Base-by-base conservation (phyloP, 2,329 filamentous ascomycete species). In the Botryotinia narcissicola region DNA sequence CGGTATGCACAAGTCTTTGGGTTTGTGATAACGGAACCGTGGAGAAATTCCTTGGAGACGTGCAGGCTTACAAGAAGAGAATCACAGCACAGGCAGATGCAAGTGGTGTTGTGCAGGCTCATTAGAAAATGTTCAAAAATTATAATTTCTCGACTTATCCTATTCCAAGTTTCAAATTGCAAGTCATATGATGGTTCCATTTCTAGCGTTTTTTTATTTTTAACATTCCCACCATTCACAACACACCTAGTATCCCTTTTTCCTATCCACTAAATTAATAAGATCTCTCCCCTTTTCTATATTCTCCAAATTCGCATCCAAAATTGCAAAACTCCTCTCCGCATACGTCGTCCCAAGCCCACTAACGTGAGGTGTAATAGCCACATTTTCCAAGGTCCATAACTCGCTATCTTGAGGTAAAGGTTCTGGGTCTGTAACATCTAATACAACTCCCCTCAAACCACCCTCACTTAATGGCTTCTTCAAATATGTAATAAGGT, bases 61-160 rank as follows among this genome's bases (percentile, higher is more conserved):
- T 99, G 70, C 93, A 97, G 84, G 91, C 93, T 75, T 99, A 99
- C 86, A 99, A 99, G 91, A 97, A 95, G 89, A 91, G 93, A 83
- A 98, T 99, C 80, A 89, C 90, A 29, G 91, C 93, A 22, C 95
- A 98, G 84, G 95, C 95, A 35, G 92, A 97, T 82, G 91, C 91
- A 71, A 91, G 92, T 64, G 96, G 96, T 78, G 95, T 98, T 60
- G 96, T 79, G 4, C 74, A 76, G 63, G 76, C 76, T 57, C 79
- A 80, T 75, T 79, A 79, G 66, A n/a, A 69, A 42, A 4, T 16
- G 0, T 44, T 14, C 22, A 57, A 42, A 20, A 22, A 57, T 10
- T 42, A 69, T 22, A 57, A 29, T 7, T 22, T 44, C 25, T 40
- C 48, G 29, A 32, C 29, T 25, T 42, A 69, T n/a, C n/a, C 7